Base-by-base conservation (phyloP, 805 yeast species). In the Suhomyces xylopsoci region DNA sequence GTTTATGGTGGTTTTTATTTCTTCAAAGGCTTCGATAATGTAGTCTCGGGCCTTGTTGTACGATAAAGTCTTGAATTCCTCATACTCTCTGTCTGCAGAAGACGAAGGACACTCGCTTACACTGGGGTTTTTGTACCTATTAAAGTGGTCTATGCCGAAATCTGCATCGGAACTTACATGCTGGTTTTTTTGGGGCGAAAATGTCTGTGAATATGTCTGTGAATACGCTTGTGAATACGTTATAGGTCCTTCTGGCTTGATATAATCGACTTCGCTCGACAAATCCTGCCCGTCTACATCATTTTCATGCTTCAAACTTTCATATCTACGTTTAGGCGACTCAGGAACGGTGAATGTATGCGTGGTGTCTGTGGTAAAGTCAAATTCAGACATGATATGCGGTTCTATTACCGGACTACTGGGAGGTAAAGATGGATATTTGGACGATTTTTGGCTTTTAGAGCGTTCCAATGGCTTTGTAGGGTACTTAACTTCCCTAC, bases 81-180 rank as follows among this genome's bases (percentile, higher is more conserved):
- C 58, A 9, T 51, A 47, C 60, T 75, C 66, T 52, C 66, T 48
- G 57, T 71, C 75, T 0, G 74, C 67, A 17, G 49, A 41, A 2
- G 56, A 52, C 1, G 76, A 70, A 5, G 72, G 71, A 38, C 63
- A 62, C 17, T 62, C 62, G 38, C 60, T 64, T 4, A 59, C 58
- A 17, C 63, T 56, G 2, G 73, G 70, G 28, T 57, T 51, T 49
- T 61, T 66, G 60, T 67, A 75, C 17, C 80, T 61, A 53, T 75
- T 74, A 55, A 80, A 80, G 49, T 72, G 68, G 57, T 81, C 85
- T 26, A 81, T 70, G 0, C 84, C 85, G 55, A 81, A 77, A 53
- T 75, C 80, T 7, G 79, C 67, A 24, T 74, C 79, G 9, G 74
- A 68, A 53, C 76, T 67, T 17, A 53, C 36, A 19, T 48, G 49